Base-by-base conservation (phyloP, 345 rosid genomes). In the Salix udensis region DNA sequence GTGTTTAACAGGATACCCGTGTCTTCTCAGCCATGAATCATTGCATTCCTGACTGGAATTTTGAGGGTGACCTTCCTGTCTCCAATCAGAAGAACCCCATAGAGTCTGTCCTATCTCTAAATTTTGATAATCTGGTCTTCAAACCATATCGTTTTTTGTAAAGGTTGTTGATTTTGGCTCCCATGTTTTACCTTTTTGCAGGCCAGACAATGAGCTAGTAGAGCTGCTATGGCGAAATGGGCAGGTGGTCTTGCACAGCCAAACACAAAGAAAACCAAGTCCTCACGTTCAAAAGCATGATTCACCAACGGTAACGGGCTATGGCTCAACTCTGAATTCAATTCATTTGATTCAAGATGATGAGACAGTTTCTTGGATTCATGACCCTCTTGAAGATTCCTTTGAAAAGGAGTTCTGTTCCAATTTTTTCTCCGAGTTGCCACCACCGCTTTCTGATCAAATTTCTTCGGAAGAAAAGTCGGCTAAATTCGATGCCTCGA, bases 1-100 rank as follows among this genome's bases (percentile, higher is more conserved):
- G 64, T 58, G 64, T 23, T 58, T n/a, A 58, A 58, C 64, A 58
- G 64, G 64, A 58, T 58, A 23, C 10, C 64, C 23, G 64, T 11
- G 28, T 58, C 64, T 58, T n/a, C 64, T 58, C 28, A 58, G 64
- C 64, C 64, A 58, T 58, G 64, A 58, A 58, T 58, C 64, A 58
- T n/a, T 58, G 28, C 24, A 58, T 58, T 58, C 64, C 64, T 58
- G 64, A 58, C 23, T 58, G 64, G 64, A 58, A 10, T 58, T n/a
- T 58, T 58, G 64, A 58, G 15, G 64, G 64, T 58, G 64, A 23
- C 23, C 64, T 23, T 58, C 64, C 64, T 58, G 28, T 58, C 26
- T 58, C 64, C 64, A 58, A 58, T 58, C 64, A 58, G 64, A 58
- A 58, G 64, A 23, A 23, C 12, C 64, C 64, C 26, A n/a, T 10